These are phyloP conservation scores for Rhodomyrtus psidioides DNA, from an alignment of 441 rosid species.

Conservation along the genomic window DNA sequence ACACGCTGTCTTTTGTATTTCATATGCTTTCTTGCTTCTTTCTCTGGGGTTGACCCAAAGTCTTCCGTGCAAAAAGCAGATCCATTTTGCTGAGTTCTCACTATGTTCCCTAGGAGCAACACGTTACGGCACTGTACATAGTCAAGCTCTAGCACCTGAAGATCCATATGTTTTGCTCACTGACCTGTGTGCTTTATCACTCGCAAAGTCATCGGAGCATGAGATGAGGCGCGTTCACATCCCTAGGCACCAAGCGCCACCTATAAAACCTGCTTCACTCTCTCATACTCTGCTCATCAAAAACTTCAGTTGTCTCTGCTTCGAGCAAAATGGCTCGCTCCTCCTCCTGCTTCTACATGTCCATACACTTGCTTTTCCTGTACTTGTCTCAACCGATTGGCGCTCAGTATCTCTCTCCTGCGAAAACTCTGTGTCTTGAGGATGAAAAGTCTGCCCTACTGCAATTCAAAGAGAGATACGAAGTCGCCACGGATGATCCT, in stretches of 20 bases:
- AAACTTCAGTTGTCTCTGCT: neutral
- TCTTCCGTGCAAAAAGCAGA: too few species aligned
- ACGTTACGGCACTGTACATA: too few species aligned
- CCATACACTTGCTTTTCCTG: neutral
- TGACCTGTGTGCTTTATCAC: too few species aligned
- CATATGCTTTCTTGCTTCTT: too few species aligned
- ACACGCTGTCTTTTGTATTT: too few species aligned
- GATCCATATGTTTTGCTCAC: too few species aligned
- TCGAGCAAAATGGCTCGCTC: neutral
- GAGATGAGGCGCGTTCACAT: neutral
- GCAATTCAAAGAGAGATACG: neutral
- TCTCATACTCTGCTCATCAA: neutral
- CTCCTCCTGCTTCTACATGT: neutral
- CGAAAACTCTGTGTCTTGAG: neutral
- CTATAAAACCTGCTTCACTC: neutral
- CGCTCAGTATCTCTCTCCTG: neutral
- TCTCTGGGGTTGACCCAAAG: too few species aligned
- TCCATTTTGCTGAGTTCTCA: too few species aligned
- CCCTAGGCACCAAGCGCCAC: too few species aligned
- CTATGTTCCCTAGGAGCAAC: too few species aligned
- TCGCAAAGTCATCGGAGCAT: neutral
- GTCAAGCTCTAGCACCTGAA: too few species aligned
- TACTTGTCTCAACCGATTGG: neutral
- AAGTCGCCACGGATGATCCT: rapidly evolving
- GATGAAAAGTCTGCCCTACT: neutral